Conservation (phyloP, 352 stramenopile genomes). For the Saprolegnia parasitica region DNA sequence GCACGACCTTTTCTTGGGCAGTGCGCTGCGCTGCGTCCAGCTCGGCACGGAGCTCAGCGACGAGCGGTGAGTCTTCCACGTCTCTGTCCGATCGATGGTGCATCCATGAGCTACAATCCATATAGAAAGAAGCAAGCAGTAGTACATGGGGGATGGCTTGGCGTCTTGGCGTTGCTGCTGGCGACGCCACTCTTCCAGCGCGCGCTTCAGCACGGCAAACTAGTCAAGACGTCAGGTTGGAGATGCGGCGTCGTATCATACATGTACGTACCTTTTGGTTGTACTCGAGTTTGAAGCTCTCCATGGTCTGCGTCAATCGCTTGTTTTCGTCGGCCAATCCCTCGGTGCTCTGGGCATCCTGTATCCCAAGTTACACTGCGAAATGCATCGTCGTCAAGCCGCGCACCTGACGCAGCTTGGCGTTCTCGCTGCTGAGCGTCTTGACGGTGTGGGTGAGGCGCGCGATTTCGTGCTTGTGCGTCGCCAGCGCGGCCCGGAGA, state of each 20-base stretch:
- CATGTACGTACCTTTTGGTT: constrained; percentile 87
- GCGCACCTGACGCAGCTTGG: constrained; percentile 70
- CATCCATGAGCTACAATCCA: too few relatives aligned
- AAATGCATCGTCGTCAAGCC: not conserved
- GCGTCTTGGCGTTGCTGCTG: constrained; percentile 38
- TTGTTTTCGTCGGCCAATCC: constrained; percentile 47
- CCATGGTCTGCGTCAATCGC: constrained; percentile 75
- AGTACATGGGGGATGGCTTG: not conserved
- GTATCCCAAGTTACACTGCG: constrained; percentile 9
- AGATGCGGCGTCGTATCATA: not conserved
- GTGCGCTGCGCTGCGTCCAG: constrained; percentile 8
- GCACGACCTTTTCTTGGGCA: too few relatives aligned
- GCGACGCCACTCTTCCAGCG: constrained; percentile 83
- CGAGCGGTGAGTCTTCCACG: not conserved
- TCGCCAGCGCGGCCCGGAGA: constrained; percentile 50
- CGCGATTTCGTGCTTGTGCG: constrained; percentile 81
- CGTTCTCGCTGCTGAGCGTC: constrained; percentile 79
- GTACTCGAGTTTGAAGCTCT: constrained; percentile 81
- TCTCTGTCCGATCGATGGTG: too few relatives aligned
- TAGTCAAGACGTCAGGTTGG: constrained; percentile 28
- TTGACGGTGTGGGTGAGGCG: constrained; percentile 79
- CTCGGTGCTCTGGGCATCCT: not conserved
- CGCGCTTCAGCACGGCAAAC: constrained; percentile 85
- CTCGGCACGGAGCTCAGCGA: constrained; percentile 5
- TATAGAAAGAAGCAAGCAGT: not conserved